Conservation (phyloP, 2,329 filamentous ascomycete species). For the Colletotrichum sp. region DNA sequence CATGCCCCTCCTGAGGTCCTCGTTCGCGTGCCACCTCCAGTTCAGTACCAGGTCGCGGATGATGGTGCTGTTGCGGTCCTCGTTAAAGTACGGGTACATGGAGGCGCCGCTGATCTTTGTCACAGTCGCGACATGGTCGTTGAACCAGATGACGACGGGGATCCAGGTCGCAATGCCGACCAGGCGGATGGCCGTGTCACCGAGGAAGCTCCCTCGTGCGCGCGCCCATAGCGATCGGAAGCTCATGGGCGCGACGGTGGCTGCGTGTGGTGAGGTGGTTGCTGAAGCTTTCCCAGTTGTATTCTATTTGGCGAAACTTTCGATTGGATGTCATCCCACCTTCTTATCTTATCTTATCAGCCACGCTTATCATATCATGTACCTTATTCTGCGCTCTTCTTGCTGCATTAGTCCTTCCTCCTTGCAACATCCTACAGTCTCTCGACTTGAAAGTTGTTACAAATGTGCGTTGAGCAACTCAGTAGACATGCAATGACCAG, state of each 20-base stretch:
- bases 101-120: slow-evolving; percentile 65
- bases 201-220: slow-evolving; percentile 28
- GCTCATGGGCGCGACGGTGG: slow-evolving; percentile 3
- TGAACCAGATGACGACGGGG: slow-evolving; percentile 66
- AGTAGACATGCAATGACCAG: not conserved
- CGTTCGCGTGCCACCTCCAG: slow-evolving; percentile 62
- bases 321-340: not conserved
- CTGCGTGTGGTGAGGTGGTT: not conserved
- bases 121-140: slow-evolving; percentile 64
- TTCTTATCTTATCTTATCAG: slow-evolving; percentile 1
- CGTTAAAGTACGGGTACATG: slow-evolving; percentile 81
- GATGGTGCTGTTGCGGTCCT: slow-evolving; percentile 63
- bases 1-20: slow-evolving; percentile 72
- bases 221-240: slow-evolving; percentile 20
- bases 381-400: not conserved
- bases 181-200: slow-evolving; percentile 25
- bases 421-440: not conserved
- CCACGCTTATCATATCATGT: not conserved
- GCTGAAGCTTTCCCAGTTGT: not conserved
- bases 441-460: not conserved
- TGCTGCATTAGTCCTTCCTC: not conserved
- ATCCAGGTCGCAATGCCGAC: slow-evolving; percentile 66
- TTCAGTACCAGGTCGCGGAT: slow-evolving; percentile 62
- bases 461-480: not conserved
- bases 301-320: slow-evolving; percentile 1